A percentile compares a stretch with the other conserved stretches of the same genome.
Conservation (phyloP, 768 basidiomycete genomes). For the Mycena galopus region DNA sequence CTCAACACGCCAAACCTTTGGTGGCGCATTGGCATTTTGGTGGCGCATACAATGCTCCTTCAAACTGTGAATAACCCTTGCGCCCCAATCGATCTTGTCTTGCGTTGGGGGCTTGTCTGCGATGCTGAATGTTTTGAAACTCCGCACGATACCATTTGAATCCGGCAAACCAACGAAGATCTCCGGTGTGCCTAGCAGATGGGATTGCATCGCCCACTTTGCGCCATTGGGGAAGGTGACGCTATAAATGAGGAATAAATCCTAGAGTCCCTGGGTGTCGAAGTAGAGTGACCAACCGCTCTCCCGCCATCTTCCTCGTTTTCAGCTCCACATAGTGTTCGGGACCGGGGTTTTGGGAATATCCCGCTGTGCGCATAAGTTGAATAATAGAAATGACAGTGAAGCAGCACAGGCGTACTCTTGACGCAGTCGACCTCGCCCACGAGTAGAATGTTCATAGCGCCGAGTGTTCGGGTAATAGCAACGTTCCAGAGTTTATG, state of each 20-base stretch:
- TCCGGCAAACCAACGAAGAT: conserved; percentile 20
- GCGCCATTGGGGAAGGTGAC: background rate
- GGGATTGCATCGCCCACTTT: conserved; percentile 28
- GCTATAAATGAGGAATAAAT: background rate
- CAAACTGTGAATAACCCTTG: conserved; percentile 11
- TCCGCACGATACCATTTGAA: background rate
- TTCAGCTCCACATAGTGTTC: conserved; percentile 29
- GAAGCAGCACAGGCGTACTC: background rate
- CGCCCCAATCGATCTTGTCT: conserved; percentile 19
- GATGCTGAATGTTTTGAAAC: background rate
- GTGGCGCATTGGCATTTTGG: background rate
- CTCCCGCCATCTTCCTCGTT: background rate
- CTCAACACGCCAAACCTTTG: conserved; percentile 24
- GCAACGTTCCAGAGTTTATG: conserved; percentile 18
- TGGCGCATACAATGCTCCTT: background rate
- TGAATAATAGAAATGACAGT: background rate
- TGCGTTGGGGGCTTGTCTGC: background rate
- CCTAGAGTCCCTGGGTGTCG: background rate
- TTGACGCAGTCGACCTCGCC: conserved; percentile 33
- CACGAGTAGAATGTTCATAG: conserved; percentile 21
- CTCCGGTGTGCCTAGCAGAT: conserved; percentile 15
- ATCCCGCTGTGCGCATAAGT: background rate
- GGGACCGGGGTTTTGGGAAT: conserved; percentile 11
- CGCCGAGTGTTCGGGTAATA: conserved; percentile 11
- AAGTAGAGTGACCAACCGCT: background rate